These are phyloP conservation scores for Teratosphaeria destructans DNA, from an alignment of 2,329 filamentous ascomycete genomes.

Conservation along the genomic window DNA sequence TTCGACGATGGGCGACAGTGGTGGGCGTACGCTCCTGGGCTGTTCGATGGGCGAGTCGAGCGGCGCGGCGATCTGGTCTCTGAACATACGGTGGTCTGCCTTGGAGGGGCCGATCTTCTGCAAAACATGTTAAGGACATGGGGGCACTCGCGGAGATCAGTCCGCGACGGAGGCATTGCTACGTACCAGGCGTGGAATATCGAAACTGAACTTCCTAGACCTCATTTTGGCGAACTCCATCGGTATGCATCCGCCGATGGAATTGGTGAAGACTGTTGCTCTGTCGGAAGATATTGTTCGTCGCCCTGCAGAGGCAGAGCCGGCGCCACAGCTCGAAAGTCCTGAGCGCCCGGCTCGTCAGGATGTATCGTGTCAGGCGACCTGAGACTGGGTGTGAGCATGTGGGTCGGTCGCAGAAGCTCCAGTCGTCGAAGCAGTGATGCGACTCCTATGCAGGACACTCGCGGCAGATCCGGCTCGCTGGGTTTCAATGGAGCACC, in stretches of 20 bases:
- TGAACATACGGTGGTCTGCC: slow-evolving; percentile 16
- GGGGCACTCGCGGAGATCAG: background rate
- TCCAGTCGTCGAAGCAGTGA: background rate
- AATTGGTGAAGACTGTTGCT: background rate
- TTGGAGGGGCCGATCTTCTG: slow-evolving; percentile 20
- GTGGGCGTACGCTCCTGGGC: slow-evolving; percentile 33
- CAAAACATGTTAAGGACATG: background rate
- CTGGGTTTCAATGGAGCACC: background rate
- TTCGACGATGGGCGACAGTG: slow-evolving; percentile 32
- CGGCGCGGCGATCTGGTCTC: slow-evolving; percentile 20
- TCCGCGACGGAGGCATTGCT: background rate
- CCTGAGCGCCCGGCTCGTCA: background rate
- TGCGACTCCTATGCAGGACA: background rate
- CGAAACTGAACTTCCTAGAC: slow-evolving; percentile 37
- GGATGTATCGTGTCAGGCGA: background rate
- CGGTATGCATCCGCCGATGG: background rate
- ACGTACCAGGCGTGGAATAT: slow-evolving; percentile 31
- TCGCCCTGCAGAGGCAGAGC: background rate
- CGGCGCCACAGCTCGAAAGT: background rate
- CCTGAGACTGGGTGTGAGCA: background rate
- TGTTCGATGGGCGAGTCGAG: slow-evolving; percentile 29
- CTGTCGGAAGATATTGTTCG: background rate
- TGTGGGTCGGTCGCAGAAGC: background rate
- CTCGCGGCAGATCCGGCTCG: background rate
- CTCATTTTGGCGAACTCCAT: slow-evolving; percentile 14